Evolutionary conservation across 176 grass and related monocot species (phyloP), one percentile per base, ranked within the genome.

Genomic region (Elaeis guineensis): DNA sequence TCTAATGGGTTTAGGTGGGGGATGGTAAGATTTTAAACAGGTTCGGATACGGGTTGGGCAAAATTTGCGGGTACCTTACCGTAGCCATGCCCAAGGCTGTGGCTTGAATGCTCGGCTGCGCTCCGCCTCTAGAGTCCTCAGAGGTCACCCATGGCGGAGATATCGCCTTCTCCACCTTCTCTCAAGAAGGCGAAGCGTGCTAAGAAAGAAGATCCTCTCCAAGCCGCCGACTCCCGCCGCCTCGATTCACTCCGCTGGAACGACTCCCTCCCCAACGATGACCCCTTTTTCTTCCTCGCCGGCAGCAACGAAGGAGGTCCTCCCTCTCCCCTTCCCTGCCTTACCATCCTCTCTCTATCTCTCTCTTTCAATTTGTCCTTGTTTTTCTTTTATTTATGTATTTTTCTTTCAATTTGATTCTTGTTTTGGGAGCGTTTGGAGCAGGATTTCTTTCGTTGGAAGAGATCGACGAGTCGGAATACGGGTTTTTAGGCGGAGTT

Each of bases 381-480:
- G 0, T 8, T 53, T 5, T 53, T 52, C 28, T 32, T 20, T 74
- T 16, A 29, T 49, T 5, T 50, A 19, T 55, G 55, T 51, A 29
- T 3, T 28, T 48, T 86, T 73, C 17, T 56, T 21, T 49, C n/a
- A n/a, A 12, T 12, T 35, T 59, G 51, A 17, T 9, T 61, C 6
- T 61, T 73, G 12, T 12, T 30, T 44, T 12, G 9, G 35, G 35
- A 6, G 35, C 6, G 16, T 71, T 72, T 65, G 51, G 65, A 25
- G 22, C 68, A 96, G 87, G 93, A 17, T 98, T 98, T 70, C 78
- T 98, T 51, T 83, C 83, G 57, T 53, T 98, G 55, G 93, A 98
- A 70, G 93, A 98, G 70, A 86, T 98, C 24, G 93, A 98, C 61
- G 93, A 88, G 66, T 80, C 76, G 0, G 81, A 89, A 12, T 92